Evolutionary conservation across 805 yeast genomes (phyloP).

Genomic region (Metahyphopichia silvanorum): DNA sequence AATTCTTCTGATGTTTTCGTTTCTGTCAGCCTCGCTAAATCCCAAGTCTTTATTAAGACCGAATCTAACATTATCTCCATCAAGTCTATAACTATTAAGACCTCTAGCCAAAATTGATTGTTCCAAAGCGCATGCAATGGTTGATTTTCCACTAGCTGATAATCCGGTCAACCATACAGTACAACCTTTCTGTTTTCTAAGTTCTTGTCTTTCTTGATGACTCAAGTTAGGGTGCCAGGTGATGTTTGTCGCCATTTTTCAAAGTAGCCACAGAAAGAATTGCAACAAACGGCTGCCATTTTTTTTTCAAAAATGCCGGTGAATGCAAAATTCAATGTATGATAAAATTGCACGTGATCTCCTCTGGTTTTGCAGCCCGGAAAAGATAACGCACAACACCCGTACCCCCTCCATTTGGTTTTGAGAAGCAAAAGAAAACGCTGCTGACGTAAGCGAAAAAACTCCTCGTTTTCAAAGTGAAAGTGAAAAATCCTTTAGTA

Average conservation of each 20-base stretch:
- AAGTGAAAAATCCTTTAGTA: neutral
- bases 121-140: constrained; percentile 93
- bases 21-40: constrained; percentile 85
- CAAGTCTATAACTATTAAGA: constrained; percentile 78
- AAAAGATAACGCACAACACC: too few relatives aligned
- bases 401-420: too few relatives aligned
- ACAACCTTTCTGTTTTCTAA: constrained; percentile 79
- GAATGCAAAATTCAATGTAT: neutral
- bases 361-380: too few relatives aligned
- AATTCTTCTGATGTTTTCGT: constrained; percentile 92
- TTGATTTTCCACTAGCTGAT: constrained; percentile 92
- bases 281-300: neutral
- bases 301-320: neutral
- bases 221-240: constrained; percentile 94
- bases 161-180: constrained; percentile 96
- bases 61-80: constrained; percentile 92
- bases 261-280: neutral
- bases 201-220: constrained; percentile 69
- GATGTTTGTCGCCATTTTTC: constrained; percentile 84
- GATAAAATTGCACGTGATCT: constrained; percentile 1
- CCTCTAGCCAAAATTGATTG: constrained; percentile 70
- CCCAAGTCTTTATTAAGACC: constrained; percentile 96
- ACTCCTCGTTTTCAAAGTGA: neutral
- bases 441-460: constrained; percentile 1
- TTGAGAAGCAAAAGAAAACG: neutral